Conservation (phyloP, 2,329 filamentous ascomycete species). For the Neonectria coccinea region DNA sequence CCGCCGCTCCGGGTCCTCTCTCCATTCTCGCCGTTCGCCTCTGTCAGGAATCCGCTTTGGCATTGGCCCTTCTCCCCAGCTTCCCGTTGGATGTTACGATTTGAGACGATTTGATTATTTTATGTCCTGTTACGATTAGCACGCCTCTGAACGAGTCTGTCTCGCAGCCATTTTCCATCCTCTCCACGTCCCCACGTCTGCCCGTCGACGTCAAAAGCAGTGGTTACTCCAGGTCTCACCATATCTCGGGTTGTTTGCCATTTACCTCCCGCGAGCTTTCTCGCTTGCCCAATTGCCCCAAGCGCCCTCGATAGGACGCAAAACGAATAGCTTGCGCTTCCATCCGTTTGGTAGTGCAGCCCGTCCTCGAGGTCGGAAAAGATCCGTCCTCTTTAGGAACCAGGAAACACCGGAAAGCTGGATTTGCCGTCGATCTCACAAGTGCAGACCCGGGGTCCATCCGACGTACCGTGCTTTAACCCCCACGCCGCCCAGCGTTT, state of each 20-base stretch:
- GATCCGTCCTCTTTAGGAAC: constrained; percentile 21
- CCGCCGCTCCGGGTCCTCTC: constrained; percentile 6
- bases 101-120: constrained; percentile 42
- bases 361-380: constrained; percentile 19
- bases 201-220: constrained; percentile 15
- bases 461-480: constrained; percentile 78
- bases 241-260: constrained; percentile 13
- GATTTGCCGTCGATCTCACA: constrained; percentile 90
- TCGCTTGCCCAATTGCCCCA: constrained; percentile 13
- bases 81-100: constrained; percentile 38
- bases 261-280: constrained; percentile 1
- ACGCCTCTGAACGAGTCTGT: constrained; percentile 38
- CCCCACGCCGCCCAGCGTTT: constrained; percentile 68
- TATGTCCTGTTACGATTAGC: constrained; percentile 48
- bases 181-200: constrained; percentile 9
- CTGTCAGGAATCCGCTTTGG: constrained; percentile 14
- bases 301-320: constrained; percentile 8
- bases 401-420: constrained; percentile 83
- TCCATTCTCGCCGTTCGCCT: constrained; percentile 12
- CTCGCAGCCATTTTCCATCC: constrained; percentile 19
- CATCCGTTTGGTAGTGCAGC: constrained; percentile 20
- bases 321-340: constrained; percentile 10
- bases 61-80: constrained; percentile 12
- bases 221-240: constrained; percentile 16
- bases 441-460: constrained; percentile 82